Conservation (phyloP, 495 filamentous ascomycete genomes). For the Bryoglossum gracile region DNA sequence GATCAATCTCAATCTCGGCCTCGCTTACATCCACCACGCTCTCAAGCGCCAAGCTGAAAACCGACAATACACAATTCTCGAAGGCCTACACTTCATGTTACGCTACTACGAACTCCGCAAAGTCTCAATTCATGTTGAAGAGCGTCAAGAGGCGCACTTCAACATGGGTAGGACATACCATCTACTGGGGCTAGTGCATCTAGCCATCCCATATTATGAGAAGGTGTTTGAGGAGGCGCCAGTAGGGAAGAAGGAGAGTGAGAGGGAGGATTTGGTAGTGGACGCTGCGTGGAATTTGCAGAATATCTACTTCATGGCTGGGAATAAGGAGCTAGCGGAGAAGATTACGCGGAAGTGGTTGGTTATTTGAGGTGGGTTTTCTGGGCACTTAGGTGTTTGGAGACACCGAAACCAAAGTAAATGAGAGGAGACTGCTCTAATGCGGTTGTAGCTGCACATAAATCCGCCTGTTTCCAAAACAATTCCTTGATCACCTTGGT, state of each 20-base stretch:
- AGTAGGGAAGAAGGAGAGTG: conserved; percentile 14
- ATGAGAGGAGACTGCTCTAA: too few species aligned
- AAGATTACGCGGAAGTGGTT: conserved; percentile 49
- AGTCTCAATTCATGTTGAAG: conserved; percentile 34
- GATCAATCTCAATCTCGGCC: conserved; percentile 63
- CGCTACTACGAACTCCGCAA: conserved; percentile 60
- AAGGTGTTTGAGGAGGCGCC: conserved; percentile 35
- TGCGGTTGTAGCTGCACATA: too few species aligned
- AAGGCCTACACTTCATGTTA: conserved; percentile 74
- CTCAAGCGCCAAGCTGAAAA: conserved; percentile 87
- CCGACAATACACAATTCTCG: conserved; percentile 74
- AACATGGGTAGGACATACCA: conserved; percentile 81
- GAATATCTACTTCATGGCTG: conserved; percentile 52
- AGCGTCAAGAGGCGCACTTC: conserved; percentile 78
- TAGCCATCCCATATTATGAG: conserved; percentile 72
- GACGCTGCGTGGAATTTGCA: conserved; percentile 77
- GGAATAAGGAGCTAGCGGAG: conserved; percentile 48
- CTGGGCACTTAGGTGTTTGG: too few species aligned
- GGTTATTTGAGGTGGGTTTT: conserved; percentile 22
- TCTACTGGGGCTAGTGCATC: conserved; percentile 65
- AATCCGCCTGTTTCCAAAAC: too few species aligned
- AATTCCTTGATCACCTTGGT: too few species aligned
- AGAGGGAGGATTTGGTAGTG: conserved; percentile 52
- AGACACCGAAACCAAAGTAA: too few species aligned
- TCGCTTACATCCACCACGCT: conserved; percentile 76